Evolutionary conservation across 179 eudicot species (phyloP), one percentile per base, ranked within the genome.

Genomic region (Pouteria campechiana): DNA sequence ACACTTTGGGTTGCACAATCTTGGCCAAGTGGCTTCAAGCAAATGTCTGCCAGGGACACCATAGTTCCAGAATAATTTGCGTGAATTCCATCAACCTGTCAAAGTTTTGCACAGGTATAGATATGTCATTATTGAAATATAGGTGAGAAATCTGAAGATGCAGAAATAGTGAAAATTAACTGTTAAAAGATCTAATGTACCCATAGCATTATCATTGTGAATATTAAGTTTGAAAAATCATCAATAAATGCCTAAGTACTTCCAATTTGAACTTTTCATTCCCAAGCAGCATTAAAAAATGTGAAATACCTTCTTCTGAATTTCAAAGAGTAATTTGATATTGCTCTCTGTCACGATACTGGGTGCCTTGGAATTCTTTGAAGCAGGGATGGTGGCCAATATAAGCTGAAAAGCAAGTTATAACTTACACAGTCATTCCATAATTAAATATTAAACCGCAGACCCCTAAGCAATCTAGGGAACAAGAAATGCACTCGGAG

Each of bases 1-100:
- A 88, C 71, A 69, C 86, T 92, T 58, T 92, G 99, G 58, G 89
- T 88, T 40, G 96, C 99, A 78, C 99, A 92, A 72, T 80, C 99
- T 52, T 69, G 70, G 40, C 96, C 99, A 36, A 92, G 86, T 44
- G 99, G 99, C 84, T 87, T 92, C 72, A 73, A 38, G 68, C 99
- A 92, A 60, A 92, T 92, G 66, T 92, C 96, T 18, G 70, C 65
- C 38, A 92, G 63, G 38, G 93, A 69, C 36, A 87, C 70, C 54
- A 58, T 36, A 47, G 89, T 64, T 32, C 93, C 99, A 48, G 81
- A 75, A 78, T 55, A 67, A 61, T 78, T 83, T 39, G 96, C 94
- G 53, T 60, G 59, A 55, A 92, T 71, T 44, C 79, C 94, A 67
- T 92, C 99, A 57, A 92, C 94, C 99, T 92, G 63, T 46, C 56